These are phyloP conservation scores for Magnusiomyces suaveolens DNA, from an alignment of 1,139 yeast species.

Conservation along the genomic window DNA sequence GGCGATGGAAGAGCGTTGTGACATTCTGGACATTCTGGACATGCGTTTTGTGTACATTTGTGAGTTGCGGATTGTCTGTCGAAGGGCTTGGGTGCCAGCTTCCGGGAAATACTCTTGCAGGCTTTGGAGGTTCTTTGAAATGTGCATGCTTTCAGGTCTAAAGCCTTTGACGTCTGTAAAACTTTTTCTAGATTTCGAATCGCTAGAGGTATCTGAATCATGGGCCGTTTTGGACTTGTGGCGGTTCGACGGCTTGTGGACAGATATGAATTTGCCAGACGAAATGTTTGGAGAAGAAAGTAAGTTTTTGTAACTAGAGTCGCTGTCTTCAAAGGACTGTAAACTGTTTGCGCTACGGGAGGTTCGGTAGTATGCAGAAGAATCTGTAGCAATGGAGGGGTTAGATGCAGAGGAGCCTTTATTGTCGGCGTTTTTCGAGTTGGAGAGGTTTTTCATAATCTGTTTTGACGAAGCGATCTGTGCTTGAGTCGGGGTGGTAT, in stretches of 20 bases:
- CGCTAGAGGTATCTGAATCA: neutral
- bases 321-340: neutral
- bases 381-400: neutral
- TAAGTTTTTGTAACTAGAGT: neutral
- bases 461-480: conserved; percentile 57
- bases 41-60: conserved; percentile 54
- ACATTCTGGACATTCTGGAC: conserved; percentile 24
- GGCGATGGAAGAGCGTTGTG: conserved; percentile 29
- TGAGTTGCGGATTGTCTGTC: conserved; percentile 75
- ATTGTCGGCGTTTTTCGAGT: neutral
- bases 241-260: too few relatives aligned
- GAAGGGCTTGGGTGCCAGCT: conserved; percentile 60
- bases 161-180: neutral
- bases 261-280: too few relatives aligned
- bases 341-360: neutral
- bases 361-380: neutral
- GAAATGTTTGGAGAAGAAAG: neutral
- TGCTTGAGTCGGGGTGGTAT: conserved; percentile 53
- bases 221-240: neutral
- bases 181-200: neutral
- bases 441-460: conserved; percentile 20
- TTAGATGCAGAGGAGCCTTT: conserved; percentile 4
- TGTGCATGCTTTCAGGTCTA: conserved; percentile 90
- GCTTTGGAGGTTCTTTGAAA: conserved; percentile 78
- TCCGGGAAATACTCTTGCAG: conserved; percentile 88